Base-by-base conservation (phyloP, 2,329 filamentous ascomycete genomes). In the Beauveria asiatica region DNA sequence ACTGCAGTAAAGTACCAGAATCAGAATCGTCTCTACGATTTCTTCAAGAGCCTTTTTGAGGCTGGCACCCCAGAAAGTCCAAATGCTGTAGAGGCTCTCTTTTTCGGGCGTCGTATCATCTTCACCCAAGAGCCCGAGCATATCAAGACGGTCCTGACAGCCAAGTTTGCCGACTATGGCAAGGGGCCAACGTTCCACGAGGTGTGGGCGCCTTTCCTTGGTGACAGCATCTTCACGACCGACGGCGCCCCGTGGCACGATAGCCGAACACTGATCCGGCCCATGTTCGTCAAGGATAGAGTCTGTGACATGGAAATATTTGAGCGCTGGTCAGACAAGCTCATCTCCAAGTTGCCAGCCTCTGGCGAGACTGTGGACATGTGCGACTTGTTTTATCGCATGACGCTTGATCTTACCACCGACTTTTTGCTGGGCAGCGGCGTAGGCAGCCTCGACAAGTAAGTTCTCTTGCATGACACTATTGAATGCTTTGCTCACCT, bases 351-450 rank as follows among this genome's bases (percentile, higher is more conserved):
- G 23, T 77, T 90, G 9, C 83, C 84, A 0, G 69, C 69, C 0
- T 73, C 82, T 61, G 78, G 85, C 51, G 71, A 75, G 2, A 78
- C 76, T 0, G 77, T 88, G 10, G 82, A 89, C 64, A 73, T 89
- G 30, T 82, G 84, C 65, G 78, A 81, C 11, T 71, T 87, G 9
- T 86, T 88, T 67, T 88, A 88, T 67, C 78, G 80, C 57, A 77
- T 88, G 67, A 87, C 85, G 0, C 76, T 89, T 19, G 86, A 89
- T 62, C 82, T 83, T 0, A 83, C 85, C 0, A 89, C 85, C 0
- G 83, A 86, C 50, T 87, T 89, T 64, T 72, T 90, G 5, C 85
- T 89, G 51, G 86, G 87, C 7, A 75, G 83, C 51, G 82, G 78
- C 55, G 78, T 79, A 3, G 72, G 77, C 62, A 78, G 76, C 16